Base-by-base conservation (phyloP, 2,329 filamentous ascomycete species). In the Aspergillus fumigatus region DNA sequence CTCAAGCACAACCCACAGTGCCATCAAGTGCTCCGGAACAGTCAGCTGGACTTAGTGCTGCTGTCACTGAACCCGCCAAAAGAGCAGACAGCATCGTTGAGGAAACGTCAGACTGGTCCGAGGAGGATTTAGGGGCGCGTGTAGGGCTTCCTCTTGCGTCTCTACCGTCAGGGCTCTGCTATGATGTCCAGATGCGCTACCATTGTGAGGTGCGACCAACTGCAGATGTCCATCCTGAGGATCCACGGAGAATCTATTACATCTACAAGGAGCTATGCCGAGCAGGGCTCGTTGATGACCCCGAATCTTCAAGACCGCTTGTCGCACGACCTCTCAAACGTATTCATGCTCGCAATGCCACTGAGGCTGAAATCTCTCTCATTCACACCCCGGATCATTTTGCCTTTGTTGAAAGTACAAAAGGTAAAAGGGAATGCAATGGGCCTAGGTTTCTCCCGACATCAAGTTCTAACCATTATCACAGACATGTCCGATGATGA, bases 141-240 rank as follows among this genome's bases (percentile, higher is more conserved):
- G 55, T 78, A 75, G 75, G 75, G 9, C 67, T 79, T n/a, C 73
- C 76, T 1, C 59, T 73, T 26, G 70, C 75, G 1, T 74, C 84
- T 26, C 78, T 90, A 1, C 84, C 88, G 0, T 92, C 89, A 0
- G 90, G 90, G 3, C 85, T 88, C 59, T 93, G 90, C 63, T 99
- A 97, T 70, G 94, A 99, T 76, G 87, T 90, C 56, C 86, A 93
- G 32, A 99, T 99, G 94, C 91, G 94, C 59, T 88, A 95, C 59
- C 94, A 99, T 71, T 89, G 92, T 54, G 96, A 97, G 70, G 86
- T 90, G 17, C 87, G 90, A 19, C 78, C 81, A 3, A 76, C 78
- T 3, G 74, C 78, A 19, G 88, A 93, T 23, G 88, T 95, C 52
- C 94, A 99, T 68, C 94, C 94, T 0, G 94, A 99, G 73, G 94